Base-by-base conservation (phyloP, 495 filamentous ascomycete genomes). In the Hamigera avellanea region DNA sequence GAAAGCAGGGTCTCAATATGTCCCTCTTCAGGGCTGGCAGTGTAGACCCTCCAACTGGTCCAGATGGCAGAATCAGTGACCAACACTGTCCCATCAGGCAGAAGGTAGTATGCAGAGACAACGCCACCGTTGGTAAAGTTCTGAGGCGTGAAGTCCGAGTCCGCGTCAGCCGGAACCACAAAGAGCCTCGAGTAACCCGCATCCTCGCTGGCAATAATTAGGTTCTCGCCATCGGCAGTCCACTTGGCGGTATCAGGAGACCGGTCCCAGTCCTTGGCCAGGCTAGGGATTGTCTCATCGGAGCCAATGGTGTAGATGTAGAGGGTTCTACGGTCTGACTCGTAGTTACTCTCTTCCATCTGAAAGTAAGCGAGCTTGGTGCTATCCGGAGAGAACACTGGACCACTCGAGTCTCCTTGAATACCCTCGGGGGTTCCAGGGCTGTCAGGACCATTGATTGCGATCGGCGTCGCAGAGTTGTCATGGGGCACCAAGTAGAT, bases 401-500 rank as follows among this genome's bases (percentile, higher is more conserved):
- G 59, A 19, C 30, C 48, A 26, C 47, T 54, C 5, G 53, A 53
- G 27, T 61, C 59, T 6, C 59, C 57, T 32, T 51, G 44, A 23
- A 62, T 40, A 9, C 52, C 54, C 0, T 49, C 29, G 0, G 55
- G 53, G 2, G 47, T 52, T 5, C 42, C 45, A 2, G 49, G 37
- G 33, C 51, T 53, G 13, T 49, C 46, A 1, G 57, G 57, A 3
- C 54, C 54, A 30, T 64, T 65, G 41, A 63, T 56, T 3, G 59
- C 45, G 13, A 52, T 33, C 0, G 56, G 46, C 6, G 48, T 46
- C 18, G 42, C 30, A 2, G 51, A 60, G 6, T 58, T 55, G 35
- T 63, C 61, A 33, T 58, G 56, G 8, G 61, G 54, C 2, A 50
- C 56, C 10, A 63, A 48, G 37, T 62, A 64, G 31, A 64, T 59